A percentile compares a stretch with the other conserved stretches of the same genome.
Conservation (phyloP, 495 filamentous ascomycete genomes). For the Oidiodendron maius region DNA sequence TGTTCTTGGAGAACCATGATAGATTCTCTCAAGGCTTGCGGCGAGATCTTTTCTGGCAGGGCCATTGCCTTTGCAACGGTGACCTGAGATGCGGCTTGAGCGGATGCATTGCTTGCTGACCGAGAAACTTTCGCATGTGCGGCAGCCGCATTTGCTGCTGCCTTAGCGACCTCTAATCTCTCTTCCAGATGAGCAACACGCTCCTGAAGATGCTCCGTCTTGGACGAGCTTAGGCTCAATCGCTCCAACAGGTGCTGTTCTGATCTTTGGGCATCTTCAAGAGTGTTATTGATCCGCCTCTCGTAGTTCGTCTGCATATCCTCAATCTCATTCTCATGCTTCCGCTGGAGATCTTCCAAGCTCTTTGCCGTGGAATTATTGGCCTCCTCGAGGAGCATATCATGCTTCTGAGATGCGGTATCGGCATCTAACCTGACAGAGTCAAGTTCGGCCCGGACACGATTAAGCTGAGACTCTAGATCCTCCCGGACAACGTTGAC, state of each 20-base stretch:
- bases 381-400: constrained; percentile 73
- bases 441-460: constrained; percentile 65
- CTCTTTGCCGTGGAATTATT: constrained; percentile 54
- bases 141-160: constrained; percentile 82
- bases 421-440: constrained; percentile 67
- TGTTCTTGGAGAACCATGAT: constrained; percentile 95
- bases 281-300: constrained; percentile 61
- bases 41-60: constrained; percentile 79
- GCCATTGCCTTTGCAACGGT: constrained; percentile 42
- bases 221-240: constrained; percentile 70
- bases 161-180: constrained; percentile 82
- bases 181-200: constrained; percentile 78
- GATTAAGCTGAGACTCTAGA: constrained; percentile 64
- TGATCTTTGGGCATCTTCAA: constrained; percentile 64
- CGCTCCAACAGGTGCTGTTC: constrained; percentile 65
- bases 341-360: constrained; percentile 60
- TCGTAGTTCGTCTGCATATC: constrained; percentile 63
- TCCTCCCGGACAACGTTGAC: constrained; percentile 73
- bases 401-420: constrained; percentile 63
- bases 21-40: constrained; percentile 89
- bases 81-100: constrained; percentile 26
- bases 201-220: constrained; percentile 73
- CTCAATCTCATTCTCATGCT: constrained; percentile 69
- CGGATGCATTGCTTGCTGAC: constrained; percentile 16
- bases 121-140: constrained; percentile 65